Evolutionary conservation across 78 protist species (phyloP).

Genomic region (Creolimax fragrantissima): DNA sequence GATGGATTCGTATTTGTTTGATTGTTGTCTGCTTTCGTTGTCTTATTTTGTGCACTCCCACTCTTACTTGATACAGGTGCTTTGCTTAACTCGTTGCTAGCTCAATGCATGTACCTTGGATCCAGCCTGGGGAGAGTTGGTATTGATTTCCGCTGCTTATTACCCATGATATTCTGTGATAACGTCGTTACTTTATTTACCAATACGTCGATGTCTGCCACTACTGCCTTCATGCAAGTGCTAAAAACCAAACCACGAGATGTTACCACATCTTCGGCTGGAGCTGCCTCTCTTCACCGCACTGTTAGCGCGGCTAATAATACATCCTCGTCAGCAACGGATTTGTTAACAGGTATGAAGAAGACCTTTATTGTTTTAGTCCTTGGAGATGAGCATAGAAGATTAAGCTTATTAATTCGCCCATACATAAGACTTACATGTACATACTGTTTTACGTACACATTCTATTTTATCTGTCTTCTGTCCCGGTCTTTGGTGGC

Average conservation of each 20-base stretch:
- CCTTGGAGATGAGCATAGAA: too few species aligned
- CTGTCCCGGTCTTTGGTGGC: too few species aligned
- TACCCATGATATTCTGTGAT: background rate
- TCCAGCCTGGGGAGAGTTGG: constrained; percentile 34
- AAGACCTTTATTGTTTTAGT: too few species aligned
- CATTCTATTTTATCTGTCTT: too few species aligned
- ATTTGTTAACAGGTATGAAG: too few species aligned
- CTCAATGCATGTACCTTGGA: constrained; percentile 44
- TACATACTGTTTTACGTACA: too few species aligned
- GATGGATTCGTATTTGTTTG: too few species aligned
- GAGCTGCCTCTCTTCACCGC: background rate
- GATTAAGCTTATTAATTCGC: too few species aligned
- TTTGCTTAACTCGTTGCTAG: constrained; percentile 19
- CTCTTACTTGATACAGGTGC: constrained; percentile 6
- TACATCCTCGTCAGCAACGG: background rate
- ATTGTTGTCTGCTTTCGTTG: too few species aligned
- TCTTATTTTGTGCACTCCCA: too few species aligned
- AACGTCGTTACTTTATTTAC: background rate
- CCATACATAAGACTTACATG: too few species aligned
- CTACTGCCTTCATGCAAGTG: background rate
- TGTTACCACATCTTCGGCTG: background rate
- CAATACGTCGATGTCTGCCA: background rate
- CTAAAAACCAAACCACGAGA: background rate
- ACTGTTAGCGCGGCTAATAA: background rate
- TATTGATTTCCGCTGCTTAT: constrained; percentile 29